A percentile compares a stretch with the other conserved stretches of the same genome.
Evolutionary conservation across 2,329 filamentous ascomycete species (phyloP).

Genomic region (Aspergillaceae sp.): DNA sequence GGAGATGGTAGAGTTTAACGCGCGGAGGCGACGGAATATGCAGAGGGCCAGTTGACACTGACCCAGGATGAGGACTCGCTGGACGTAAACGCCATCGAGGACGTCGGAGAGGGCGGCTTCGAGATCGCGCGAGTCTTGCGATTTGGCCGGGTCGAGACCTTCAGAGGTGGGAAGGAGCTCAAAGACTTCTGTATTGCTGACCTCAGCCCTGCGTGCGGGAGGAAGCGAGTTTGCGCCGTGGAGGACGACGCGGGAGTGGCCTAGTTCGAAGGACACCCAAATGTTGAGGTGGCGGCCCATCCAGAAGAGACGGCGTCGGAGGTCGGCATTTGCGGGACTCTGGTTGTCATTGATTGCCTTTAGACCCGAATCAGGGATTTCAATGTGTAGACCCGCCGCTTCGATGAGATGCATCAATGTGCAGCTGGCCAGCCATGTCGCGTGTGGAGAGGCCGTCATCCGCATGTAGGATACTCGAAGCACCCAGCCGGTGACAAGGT

Average conservation of each 20-base stretch:
- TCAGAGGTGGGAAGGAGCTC: conserved; percentile 47
- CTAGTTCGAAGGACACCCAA: conserved; percentile 53
- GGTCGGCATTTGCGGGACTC: conserved; percentile 25
- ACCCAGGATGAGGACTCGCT: conserved; percentile 39
- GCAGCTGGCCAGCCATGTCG: conserved; percentile 48
- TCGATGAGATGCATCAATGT: conserved; percentile 52
- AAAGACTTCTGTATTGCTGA: conserved; percentile 37
- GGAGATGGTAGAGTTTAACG: conserved; percentile 41
- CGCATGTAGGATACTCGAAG: conserved; percentile 48
- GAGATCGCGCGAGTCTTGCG: conserved; percentile 35
- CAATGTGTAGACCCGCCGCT: conserved; percentile 36
- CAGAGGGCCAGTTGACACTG: conserved; percentile 51
- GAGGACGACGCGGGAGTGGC: conserved; percentile 44
- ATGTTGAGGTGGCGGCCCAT: conserved; percentile 51
- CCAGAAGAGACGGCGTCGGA: conserved; percentile 39
- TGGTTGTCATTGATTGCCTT: conserved; percentile 3
- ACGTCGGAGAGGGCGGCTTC: conserved; percentile 37
- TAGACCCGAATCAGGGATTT: conserved; percentile 13
- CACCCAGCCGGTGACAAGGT: conserved; percentile 38
- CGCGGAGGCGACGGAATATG: conserved; percentile 47
- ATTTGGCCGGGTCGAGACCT: conserved; percentile 45
- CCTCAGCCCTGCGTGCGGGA: conserved; percentile 24
- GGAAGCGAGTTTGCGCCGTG: conserved; percentile 39
- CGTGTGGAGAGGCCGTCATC: conserved; percentile 46
- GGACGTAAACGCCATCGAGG: conserved; percentile 33